Percentiles rank a stretch among this genome's conserved stretches.
phyloP scores from a whole-genome alignment of 257 asterid species.

The Vinca minor region DNA sequence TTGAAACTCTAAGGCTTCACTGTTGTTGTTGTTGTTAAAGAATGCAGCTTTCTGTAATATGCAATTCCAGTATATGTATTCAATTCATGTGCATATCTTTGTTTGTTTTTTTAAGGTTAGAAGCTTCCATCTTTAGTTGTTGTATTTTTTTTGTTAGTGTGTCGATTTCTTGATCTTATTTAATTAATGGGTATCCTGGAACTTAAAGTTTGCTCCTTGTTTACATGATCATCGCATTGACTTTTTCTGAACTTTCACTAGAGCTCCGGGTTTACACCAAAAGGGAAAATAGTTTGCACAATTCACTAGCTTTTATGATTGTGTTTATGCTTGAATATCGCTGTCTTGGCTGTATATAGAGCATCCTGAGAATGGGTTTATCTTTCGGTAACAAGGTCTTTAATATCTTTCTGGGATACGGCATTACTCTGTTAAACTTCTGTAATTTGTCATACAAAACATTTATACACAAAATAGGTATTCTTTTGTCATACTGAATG shows the following conservation, averaged over 20 bases:
- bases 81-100: background rate
- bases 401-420: background rate
- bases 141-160: no score
- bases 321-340: background rate
- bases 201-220: background rate
- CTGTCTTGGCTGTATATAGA: background rate
- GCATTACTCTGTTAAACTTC: background rate
- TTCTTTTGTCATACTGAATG: background rate
- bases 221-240: background rate
- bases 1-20: no score
- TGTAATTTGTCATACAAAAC: background rate
- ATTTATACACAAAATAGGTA: background rate
- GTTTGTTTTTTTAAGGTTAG: background rate
- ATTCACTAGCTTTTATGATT: background rate
- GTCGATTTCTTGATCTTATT: background rate
- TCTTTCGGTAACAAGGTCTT: background rate
- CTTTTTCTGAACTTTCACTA: no score
- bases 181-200: background rate
- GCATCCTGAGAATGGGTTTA: background rate
- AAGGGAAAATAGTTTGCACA: background rate
- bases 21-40: no score
- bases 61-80: background rate
- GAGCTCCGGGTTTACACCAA: no score
- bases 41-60: background rate
- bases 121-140: background rate